These are phyloP conservation scores for Neobulgaria alba DNA, from an alignment of 2,329 filamentous ascomycete species.

Conservation along the genomic window DNA sequence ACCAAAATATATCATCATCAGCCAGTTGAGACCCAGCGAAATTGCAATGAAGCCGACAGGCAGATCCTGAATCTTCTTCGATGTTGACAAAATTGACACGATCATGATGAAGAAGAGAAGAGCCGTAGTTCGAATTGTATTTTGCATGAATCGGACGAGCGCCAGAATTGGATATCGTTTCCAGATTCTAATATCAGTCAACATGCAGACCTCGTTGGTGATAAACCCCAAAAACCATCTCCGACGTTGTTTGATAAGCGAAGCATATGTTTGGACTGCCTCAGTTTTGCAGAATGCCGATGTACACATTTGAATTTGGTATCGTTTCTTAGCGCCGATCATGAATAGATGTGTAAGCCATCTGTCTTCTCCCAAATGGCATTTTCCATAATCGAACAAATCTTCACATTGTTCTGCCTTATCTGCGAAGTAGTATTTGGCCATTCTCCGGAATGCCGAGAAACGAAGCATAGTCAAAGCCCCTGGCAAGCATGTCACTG, in stretches of 20 bases:
- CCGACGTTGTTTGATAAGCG: constrained; percentile 85
- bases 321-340: constrained; percentile 87
- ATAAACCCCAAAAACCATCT: constrained; percentile 97
- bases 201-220: constrained; percentile 96
- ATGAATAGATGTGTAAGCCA: constrained; percentile 99
- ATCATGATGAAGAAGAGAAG: constrained; percentile 92
- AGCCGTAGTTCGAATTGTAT: constrained; percentile 90
- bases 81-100: constrained; percentile 76
- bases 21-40: constrained; percentile 86
- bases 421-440: constrained; percentile 96
- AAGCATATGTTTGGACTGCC: constrained; percentile 79
- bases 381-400: constrained; percentile 93
- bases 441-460: constrained; percentile 93
- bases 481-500: constrained; percentile 89
- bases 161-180: constrained; percentile 80
- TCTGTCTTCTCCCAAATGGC: constrained; percentile 87
- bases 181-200: constrained; percentile 91
- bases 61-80: constrained; percentile 66
- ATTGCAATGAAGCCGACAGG: constrained; percentile 91
- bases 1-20: constrained; percentile 94
- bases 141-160: constrained; percentile 84
- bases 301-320: constrained; percentile 97
- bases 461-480: constrained; percentile 94
- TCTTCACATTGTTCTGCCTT: constrained; percentile 94
- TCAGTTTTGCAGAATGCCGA: constrained; percentile 98